Conservation (phyloP, 164 flowering plant species). For the Stephania japonica region DNA sequence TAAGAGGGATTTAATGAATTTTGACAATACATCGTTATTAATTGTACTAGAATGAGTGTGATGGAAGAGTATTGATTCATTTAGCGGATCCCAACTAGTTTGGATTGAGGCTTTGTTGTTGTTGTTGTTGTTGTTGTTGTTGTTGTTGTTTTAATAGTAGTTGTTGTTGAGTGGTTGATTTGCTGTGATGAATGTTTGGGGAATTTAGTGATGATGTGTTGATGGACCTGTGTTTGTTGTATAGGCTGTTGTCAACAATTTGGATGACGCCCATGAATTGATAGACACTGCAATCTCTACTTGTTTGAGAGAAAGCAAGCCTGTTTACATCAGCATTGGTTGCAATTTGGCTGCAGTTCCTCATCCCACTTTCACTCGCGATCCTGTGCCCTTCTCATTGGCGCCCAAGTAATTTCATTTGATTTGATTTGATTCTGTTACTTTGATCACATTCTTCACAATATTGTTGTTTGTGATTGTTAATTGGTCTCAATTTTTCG, state of each 20-base stretch:
- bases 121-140: no score
- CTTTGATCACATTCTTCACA: not conserved
- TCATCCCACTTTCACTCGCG: conserved; percentile 72
- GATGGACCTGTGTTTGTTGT: not conserved
- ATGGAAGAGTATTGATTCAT: no score
- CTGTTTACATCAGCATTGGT: conserved; percentile 76
- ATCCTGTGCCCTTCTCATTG: conserved; percentile 66
- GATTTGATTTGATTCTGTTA: not conserved
- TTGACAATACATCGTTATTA: no score
- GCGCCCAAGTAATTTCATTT: conserved; percentile 66
- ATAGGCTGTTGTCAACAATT: conserved; percentile 74
- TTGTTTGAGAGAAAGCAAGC: conserved; percentile 83
- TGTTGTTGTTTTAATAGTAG: no score
- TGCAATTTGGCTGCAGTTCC: conserved; percentile 76
- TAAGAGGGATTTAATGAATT: no score
- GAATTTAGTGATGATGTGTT: not conserved
- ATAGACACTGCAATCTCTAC: conserved; percentile 83
- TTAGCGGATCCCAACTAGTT: no score
- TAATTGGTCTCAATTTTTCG: not conserved
- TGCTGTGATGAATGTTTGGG: not conserved
- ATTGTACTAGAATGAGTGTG: no score
- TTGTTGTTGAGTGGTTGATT: no score
- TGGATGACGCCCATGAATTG: conserved; percentile 84
- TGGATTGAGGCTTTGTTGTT: no score
- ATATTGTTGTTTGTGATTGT: not conserved